phyloP scores from a whole-genome alignment of 345 rosid species.

The Camelina sativa region DNA sequence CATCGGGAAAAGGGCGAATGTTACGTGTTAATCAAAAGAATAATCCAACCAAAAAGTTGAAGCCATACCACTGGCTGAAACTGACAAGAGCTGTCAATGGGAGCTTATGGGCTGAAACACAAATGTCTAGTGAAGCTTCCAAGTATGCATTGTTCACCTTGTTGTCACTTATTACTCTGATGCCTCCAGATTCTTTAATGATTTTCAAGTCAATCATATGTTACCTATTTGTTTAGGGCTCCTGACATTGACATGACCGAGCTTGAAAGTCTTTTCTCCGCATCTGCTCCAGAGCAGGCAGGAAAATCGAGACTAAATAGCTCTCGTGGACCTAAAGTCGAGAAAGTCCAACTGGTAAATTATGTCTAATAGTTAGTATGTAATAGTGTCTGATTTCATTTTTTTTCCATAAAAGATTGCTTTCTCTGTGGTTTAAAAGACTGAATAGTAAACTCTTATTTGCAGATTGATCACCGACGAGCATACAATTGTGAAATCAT shows the following conservation, averaged over 20 bases:
- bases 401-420: background rate
- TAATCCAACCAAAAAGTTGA: constrained; percentile 73
- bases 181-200: constrained; percentile 28
- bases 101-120: constrained; percentile 98
- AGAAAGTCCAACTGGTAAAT: constrained; percentile 91
- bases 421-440: constrained; percentile 8
- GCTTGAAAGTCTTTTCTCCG: constrained; percentile 89
- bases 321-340: constrained; percentile 67
- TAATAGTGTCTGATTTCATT: constrained; percentile 12
- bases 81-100: constrained; percentile 89
- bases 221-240: constrained; percentile 56
- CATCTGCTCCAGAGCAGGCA: constrained; percentile 63
- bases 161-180: constrained; percentile 11
- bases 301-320: constrained; percentile 50
- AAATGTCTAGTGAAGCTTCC: constrained; percentile 80
- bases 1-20: constrained; percentile 64
- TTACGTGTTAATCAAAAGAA: constrained; percentile 66
- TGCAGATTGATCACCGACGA: constrained; percentile 91
- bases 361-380: background rate
- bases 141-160: constrained; percentile 57
- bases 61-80: constrained; percentile 98
- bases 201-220: constrained; percentile 21
- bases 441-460: constrained; percentile 22
- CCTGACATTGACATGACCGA: constrained; percentile 96
- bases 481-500: constrained; percentile 98